phyloP scores from a whole-genome alignment of 1,284 basidiomycete genomes.

The Heterobasidion parviporum region DNA sequence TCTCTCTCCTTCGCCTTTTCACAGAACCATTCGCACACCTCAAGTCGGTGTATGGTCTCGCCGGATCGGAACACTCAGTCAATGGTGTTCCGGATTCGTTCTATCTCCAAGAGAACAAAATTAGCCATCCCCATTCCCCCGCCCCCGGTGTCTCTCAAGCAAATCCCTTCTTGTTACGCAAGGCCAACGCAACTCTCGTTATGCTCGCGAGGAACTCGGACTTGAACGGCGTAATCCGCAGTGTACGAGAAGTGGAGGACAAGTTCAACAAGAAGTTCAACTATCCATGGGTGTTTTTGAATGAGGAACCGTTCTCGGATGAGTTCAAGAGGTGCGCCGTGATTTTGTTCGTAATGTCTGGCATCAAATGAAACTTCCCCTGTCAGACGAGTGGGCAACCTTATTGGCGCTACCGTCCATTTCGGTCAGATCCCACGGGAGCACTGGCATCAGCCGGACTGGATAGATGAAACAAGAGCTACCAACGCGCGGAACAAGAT shows the following conservation, averaged over 20 bases:
- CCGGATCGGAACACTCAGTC: neutral
- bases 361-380: neutral
- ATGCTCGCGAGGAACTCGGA: slow-evolving; percentile 66
- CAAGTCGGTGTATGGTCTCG: neutral
- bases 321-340: slow-evolving; percentile 46
- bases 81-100: neutral
- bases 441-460: slow-evolving; percentile 50
- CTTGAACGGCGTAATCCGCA: slow-evolving; percentile 48
- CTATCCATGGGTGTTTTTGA: slow-evolving; percentile 73
- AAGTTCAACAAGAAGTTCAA: slow-evolving; percentile 56
- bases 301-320: slow-evolving; percentile 65
- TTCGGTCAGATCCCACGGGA: slow-evolving; percentile 41
- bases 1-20: neutral
- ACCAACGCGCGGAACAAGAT: slow-evolving; percentile 48
- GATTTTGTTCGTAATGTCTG: neutral
- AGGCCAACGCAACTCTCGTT: slow-evolving; percentile 25
- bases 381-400: slow-evolving; percentile 31
- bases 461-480: slow-evolving; percentile 64
- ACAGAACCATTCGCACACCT: neutral
- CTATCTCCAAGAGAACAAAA: neutral
- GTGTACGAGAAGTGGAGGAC: slow-evolving; percentile 50
- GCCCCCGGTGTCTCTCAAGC: neutral
- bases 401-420: slow-evolving; percentile 29
- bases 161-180: neutral
- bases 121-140: neutral